Base-by-base conservation (phyloP, 441 rosid species). In the Erodium texanum region DNA sequence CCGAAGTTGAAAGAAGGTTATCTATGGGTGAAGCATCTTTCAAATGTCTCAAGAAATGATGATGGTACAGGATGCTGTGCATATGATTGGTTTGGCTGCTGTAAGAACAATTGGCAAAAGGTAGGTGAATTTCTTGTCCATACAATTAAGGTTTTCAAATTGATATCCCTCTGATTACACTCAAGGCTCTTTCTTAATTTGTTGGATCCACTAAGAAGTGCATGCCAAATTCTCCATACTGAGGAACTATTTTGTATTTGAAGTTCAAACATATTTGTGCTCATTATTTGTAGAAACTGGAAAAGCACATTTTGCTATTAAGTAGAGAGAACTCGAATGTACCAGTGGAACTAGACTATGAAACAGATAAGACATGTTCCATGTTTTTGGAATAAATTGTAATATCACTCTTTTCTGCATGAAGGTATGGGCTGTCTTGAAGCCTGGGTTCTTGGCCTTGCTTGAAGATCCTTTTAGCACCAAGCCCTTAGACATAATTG, bases 51-150 rank as follows among this genome's bases (percentile, higher is more conserved):
- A 38, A 89, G 75, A 68, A 71, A 78, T 67, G 91, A 86, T 69
- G 92, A 84, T 75, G 80, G 88, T 24, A 76, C 67, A 71, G 82
- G 73, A 76, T 93, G 98, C 67, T 90, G 93, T 82, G 79, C 85
- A 24, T 89, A 96, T 71, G 59, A 73, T 71, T 89, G 89, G 89
- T 86, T 86, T 77, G 76, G 71, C 85, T 96, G 96, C 80, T 96
- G 99, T 78, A 90, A 90, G 77, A 89, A 89, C 83, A 96, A 86
- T 81, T 96, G 98, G 98, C 94, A 93, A 76, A 96, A 89, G 98
- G 99, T 96, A 85, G 79, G 75, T 74, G 63, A 68, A 70, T 38
- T 58, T 11, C 12, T 58, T 58, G 29, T 23, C 74, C 67, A 23
- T 67, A 27, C 73, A 66, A 65, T 24, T 56, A 43, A 59, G 64